Percentiles rank a stretch among this genome's conserved stretches.
phyloP scores from a whole-genome alignment of 177 flowering plant species.

The Tripterygium wilfordii region DNA sequence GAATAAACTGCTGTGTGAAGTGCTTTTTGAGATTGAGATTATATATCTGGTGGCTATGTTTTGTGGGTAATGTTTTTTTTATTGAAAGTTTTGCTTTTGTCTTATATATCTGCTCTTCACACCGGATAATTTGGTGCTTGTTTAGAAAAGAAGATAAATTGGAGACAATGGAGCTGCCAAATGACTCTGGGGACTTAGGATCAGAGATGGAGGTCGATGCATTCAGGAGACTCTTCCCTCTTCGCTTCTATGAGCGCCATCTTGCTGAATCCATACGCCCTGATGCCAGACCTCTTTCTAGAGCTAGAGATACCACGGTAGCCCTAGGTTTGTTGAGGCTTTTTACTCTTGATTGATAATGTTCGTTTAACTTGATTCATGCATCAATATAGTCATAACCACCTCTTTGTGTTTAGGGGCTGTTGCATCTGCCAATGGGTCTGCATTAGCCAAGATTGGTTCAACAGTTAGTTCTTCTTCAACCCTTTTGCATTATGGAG shows the following conservation, averaged over 20 bases:
- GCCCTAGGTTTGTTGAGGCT: conserved; percentile 44
- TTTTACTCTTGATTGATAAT: not conserved
- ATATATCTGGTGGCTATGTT: too few species aligned
- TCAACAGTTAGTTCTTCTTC: conserved; percentile 50
- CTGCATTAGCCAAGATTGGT: conserved; percentile 85
- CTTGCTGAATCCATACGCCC: conserved; percentile 68
- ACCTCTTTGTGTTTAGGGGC: too few species aligned
- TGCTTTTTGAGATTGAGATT: too few species aligned
- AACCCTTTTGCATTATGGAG: too few species aligned
- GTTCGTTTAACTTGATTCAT: too few species aligned
- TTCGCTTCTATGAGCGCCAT: conserved; percentile 69
- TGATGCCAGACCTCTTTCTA: conserved; percentile 60
- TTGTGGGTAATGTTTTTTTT: too few species aligned
- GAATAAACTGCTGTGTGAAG: not conserved
- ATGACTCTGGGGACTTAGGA: conserved; percentile 37
- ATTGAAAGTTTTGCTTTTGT: too few species aligned
- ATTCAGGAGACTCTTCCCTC: conserved; percentile 72
- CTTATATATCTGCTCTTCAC: too few species aligned
- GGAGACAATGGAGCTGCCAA: conserved; percentile 28
- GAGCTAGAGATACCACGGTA: conserved; percentile 60
- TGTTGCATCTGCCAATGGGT: conserved; percentile 84
- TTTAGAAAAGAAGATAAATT: too few species aligned
- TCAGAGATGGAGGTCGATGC: conserved; percentile 86
- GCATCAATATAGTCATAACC: too few species aligned
- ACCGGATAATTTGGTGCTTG: too few species aligned